Evolutionary conservation across 495 filamentous ascomycete genomes (phyloP).

Genomic region (Corynascus novoguineensis): DNA sequence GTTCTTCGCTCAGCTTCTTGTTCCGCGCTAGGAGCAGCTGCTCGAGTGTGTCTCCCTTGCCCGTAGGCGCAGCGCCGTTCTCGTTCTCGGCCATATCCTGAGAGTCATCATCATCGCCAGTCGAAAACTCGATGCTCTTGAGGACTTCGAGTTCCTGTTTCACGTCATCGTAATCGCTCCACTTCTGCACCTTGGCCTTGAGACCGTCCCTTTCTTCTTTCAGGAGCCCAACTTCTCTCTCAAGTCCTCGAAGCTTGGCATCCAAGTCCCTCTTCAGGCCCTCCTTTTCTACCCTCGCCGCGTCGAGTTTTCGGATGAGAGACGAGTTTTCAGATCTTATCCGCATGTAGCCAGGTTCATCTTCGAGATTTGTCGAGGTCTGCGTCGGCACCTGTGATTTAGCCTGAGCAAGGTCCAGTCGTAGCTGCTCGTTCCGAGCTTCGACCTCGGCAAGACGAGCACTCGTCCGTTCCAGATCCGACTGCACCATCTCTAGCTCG

Average conservation of each 20-base stretch:
- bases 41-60: constrained; percentile 77
- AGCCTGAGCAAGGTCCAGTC: constrained; percentile 81
- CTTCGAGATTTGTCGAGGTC: constrained; percentile 56
- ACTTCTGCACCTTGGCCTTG: constrained; percentile 74
- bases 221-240: constrained; percentile 63
- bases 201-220: constrained; percentile 66
- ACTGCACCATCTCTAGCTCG: constrained; percentile 86
- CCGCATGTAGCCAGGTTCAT: constrained; percentile 80
- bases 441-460: constrained; percentile 84
- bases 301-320: constrained; percentile 80
- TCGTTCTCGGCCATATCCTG: constrained; percentile 31
- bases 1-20: constrained; percentile 89
- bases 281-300: constrained; percentile 73
- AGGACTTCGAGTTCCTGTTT: constrained; percentile 93
- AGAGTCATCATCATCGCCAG: constrained; percentile 74
- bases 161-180: constrained; percentile 92
- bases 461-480: constrained; percentile 86
- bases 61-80: constrained; percentile 49
- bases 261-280: constrained; percentile 68
- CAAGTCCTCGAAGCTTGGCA: constrained; percentile 62
- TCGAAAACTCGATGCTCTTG: constrained; percentile 95
- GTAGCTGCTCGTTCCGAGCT: constrained; percentile 87
- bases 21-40: constrained; percentile 88
- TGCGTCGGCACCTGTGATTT: constrained; percentile 67
- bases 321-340: constrained; percentile 89